These are phyloP conservation scores for Aspergillus ibericus DNA, from an alignment of 2,329 filamentous ascomycete genomes.

Conservation along the genomic window DNA sequence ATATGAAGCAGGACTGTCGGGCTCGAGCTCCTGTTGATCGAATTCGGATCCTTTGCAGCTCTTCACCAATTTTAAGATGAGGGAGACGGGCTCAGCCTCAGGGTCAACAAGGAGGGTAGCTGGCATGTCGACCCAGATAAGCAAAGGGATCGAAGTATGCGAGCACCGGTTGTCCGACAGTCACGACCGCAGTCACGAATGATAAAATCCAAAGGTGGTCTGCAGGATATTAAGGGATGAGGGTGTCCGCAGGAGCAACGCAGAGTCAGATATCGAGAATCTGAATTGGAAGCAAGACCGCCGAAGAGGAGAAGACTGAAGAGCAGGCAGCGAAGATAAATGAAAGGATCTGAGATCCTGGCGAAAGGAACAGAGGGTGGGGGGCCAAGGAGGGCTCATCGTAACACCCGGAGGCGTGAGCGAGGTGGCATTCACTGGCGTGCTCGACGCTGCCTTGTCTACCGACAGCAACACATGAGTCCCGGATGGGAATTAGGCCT, in stretches of 20 bases:
- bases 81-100: not conserved
- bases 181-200: not conserved
- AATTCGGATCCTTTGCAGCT: constrained; percentile 13
- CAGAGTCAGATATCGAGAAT: not conserved
- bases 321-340: not conserved
- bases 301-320: not conserved
- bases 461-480: no score
- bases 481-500: no score
- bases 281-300: no score
- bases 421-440: not conserved
- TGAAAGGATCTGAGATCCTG: not conserved
- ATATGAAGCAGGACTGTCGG: not conserved
- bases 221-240: not conserved
- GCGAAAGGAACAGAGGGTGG: not conserved
- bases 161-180: not conserved
- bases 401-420: not conserved
- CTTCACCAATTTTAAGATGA: constrained; percentile 22
- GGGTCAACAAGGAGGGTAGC: not conserved
- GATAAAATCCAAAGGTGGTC: not conserved
- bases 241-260: not conserved
- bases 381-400: not conserved
- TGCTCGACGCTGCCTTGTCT: not conserved
- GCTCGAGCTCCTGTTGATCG: constrained; percentile 6
- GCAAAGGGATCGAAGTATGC: not conserved
- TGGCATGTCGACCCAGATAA: not conserved